Conservation (phyloP, 495 filamentous ascomycete species). For the Bombardia bombarda region DNA sequence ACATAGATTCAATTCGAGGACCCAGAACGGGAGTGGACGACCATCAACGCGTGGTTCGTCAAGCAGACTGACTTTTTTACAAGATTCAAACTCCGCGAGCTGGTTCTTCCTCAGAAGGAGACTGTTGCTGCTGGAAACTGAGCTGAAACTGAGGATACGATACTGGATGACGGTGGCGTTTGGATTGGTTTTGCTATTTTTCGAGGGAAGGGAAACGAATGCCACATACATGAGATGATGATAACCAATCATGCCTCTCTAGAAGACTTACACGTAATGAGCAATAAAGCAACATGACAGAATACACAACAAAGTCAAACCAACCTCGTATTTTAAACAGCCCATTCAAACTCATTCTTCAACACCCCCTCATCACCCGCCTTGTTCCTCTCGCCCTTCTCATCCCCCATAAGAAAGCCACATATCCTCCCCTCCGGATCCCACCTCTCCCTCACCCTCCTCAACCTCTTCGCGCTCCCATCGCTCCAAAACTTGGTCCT, state of each 20-base stretch:
- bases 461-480: constrained; percentile 23
- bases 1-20: constrained; percentile 47
- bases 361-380: constrained; percentile 25
- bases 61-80: constrained; percentile 58
- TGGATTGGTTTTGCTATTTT: neutral
- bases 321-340: no score
- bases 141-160: neutral
- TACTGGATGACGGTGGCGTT: neutral
- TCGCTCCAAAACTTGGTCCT: constrained; percentile 39
- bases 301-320: no score
- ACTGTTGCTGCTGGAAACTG: neutral
- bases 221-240: no score
- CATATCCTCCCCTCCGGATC: constrained; percentile 35
- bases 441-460: constrained; percentile 34
- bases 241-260: neutral
- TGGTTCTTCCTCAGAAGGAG: constrained; percentile 33
- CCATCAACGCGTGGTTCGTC: constrained; percentile 68
- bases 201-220: no score
- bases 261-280: neutral
- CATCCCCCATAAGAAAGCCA: no score
- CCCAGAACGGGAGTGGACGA: constrained; percentile 54
- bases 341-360: constrained; percentile 19
- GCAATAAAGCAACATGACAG: neutral
- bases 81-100: constrained; percentile 39
- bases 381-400: constrained; percentile 27